phyloP scores from a whole-genome alignment of 148 eudicot genomes.

The Silene latifolia region DNA sequence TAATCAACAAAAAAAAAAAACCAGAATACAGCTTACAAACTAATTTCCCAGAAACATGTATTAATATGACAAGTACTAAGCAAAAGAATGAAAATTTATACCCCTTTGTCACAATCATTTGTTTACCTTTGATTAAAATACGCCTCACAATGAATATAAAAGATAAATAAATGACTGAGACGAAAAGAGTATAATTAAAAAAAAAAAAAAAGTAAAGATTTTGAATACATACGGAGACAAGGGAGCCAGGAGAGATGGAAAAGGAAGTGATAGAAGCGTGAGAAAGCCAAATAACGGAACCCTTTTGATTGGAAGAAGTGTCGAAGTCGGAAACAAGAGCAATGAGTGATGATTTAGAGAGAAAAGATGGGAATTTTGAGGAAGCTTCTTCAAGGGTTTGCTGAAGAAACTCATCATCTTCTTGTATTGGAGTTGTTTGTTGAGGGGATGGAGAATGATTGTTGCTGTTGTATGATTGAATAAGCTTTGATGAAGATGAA shows the following conservation, averaged over 20 bases:
- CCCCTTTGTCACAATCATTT: too few relatives aligned
- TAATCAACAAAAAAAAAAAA: too few relatives aligned
- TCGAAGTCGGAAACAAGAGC: constrained; percentile 40
- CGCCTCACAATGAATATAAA: too few relatives aligned
- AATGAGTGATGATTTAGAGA: constrained; percentile 47
- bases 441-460: too few relatives aligned
- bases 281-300: constrained; percentile 77
- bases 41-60: too few relatives aligned
- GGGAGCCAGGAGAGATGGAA: constrained; percentile 59
- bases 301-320: constrained; percentile 37
- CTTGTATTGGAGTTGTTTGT: neutral
- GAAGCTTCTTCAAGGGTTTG: constrained; percentile 50
- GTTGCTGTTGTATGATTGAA: constrained; percentile 18
- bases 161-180: too few relatives aligned
- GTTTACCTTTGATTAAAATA: too few relatives aligned
- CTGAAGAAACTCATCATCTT: constrained; percentile 19
- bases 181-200: too few relatives aligned
- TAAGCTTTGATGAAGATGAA: constrained; percentile 7
- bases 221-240: constrained; percentile 50
- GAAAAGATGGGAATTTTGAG: constrained; percentile 54
- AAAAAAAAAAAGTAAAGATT: neutral
- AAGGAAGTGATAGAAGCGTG: constrained; percentile 59
- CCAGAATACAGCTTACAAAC: too few relatives aligned
- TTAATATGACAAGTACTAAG: too few relatives aligned
- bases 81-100: too few relatives aligned